Base-by-base conservation (phyloP, 2,329 filamentous ascomycete genomes). In the Pyrenochaeta sp. region DNA sequence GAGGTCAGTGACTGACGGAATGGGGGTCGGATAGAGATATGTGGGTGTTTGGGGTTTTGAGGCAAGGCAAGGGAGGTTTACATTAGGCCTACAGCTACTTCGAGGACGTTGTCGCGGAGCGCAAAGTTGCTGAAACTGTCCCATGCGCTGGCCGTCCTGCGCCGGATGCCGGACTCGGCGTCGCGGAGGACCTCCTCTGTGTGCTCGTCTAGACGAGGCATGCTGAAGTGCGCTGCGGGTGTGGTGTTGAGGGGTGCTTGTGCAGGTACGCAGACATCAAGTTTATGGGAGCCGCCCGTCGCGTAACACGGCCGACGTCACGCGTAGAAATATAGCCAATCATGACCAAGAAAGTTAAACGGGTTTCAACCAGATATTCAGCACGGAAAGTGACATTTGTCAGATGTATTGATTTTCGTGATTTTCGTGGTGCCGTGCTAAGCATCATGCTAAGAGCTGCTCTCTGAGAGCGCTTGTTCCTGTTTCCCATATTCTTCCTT, bases 61-160 rank as follows among this genome's bases (percentile, higher is more conserved):
- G 17, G 23, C 17, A 22, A 29, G 20, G 27, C 13, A 19, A 13
- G 26, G 7, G 13, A 13, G 23, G 17, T 37, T 22, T 63, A 88
- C 86, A 90, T 90, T 53, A 90, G 74, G 55, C 87, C 87, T 56
- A 90, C 84, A 11, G 87, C 87, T 46, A 90, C 87, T 67, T 90
- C 84, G 18, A 90, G 77, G 34, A 90, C 87, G 57, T 90, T 89
- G 44, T 88, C 87, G 52, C 87, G 82, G 40, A 89, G 81, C 0
- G 86, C 86, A 68, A 90, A 90, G 65, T 89, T 86, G 55, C 85
- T 67, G 65, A 90, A 90, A 26, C 84, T 84, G 22, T 81, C 74
- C 75, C 81, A 85, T 43, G 82, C 72, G 46, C 76, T 75, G 50
- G 75, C 72, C 17, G 81, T 78, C 39, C 48, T 51, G 7, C 72